phyloP scores from a whole-genome alignment of 306 rosid species.

The Fragaria nilgerrensis region DNA sequence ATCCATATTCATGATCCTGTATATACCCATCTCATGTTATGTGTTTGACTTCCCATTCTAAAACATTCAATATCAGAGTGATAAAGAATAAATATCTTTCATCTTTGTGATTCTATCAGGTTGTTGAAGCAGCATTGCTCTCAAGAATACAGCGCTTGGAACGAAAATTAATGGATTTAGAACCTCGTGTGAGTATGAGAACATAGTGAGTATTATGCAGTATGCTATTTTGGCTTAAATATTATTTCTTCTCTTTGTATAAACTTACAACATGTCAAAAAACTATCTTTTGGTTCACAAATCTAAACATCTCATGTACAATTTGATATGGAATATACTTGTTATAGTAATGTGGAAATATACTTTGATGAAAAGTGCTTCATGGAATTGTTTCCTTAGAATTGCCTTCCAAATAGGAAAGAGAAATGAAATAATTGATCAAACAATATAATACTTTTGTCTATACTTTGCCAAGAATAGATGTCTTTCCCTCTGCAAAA shows the following conservation, averaged over 20 bases:
- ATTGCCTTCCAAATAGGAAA: neutral
- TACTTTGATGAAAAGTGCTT: neutral
- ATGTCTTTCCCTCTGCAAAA: neutral
- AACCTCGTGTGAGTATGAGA: conserved; percentile 98
- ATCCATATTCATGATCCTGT: neutral
- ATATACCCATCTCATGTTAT: neutral
- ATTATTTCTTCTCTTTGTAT: neutral
- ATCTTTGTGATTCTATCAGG: conserved; percentile 52
- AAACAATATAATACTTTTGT: conserved; percentile 2
- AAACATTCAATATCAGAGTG: neutral
- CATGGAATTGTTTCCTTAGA: neutral
- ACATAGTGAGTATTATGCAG: conserved; percentile 56
- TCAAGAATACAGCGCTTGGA: conserved; percentile 88
- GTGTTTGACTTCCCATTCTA: neutral
- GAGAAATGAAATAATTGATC: neutral
- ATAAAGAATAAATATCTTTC: neutral
- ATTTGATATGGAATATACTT: neutral
- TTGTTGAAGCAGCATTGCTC: conserved; percentile 92
- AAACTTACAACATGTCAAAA: conserved; percentile 17
- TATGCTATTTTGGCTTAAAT: conserved; percentile 5
- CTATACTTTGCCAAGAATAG: neutral
- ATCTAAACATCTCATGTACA: neutral
- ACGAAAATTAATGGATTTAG: conserved; percentile 65
- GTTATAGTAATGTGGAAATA: neutral
- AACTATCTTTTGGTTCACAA: conserved; percentile 11